Conservation (phyloP, 805 yeast species). For the Candida verbasci region DNA sequence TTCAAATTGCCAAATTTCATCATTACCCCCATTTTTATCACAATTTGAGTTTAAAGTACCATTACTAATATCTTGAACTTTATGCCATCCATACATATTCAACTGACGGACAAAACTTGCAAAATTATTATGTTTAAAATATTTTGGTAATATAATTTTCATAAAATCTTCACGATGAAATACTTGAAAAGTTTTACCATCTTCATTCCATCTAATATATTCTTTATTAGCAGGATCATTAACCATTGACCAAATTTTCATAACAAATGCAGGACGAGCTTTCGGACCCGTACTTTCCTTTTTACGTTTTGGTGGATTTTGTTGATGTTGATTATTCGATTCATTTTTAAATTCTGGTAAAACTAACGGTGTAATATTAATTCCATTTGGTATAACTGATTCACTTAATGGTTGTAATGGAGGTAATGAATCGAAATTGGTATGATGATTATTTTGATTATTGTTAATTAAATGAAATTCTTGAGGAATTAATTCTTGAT, state of each 20-base stretch:
- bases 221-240: slow-evolving; percentile 69
- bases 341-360: slow-evolving; percentile 7
- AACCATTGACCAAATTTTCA: slow-evolving; percentile 94
- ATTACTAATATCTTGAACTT: slow-evolving; percentile 84
- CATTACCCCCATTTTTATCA: slow-evolving; percentile 43
- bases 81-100: slow-evolving; percentile 99
- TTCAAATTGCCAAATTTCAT: slow-evolving; percentile 86
- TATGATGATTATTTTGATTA: neutral
- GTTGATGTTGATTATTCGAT: slow-evolving; percentile 1
- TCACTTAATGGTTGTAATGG: slow-evolving; percentile 28
- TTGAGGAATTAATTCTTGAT: slow-evolving; percentile 6
- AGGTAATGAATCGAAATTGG: slow-evolving; percentile 12
- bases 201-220: slow-evolving; percentile 78
- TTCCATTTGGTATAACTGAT: slow-evolving; percentile 21
- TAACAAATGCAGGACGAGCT: slow-evolving; percentile 82
- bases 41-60: slow-evolving; percentile 50
- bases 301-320: slow-evolving; percentile 11
- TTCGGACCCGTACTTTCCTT: slow-evolving; percentile 40
- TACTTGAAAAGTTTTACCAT: slow-evolving; percentile 84
- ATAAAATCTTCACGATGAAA: slow-evolving; percentile 80
- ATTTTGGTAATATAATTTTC: slow-evolving; percentile 78
- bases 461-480: slow-evolving; percentile 5
- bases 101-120: slow-evolving; percentile 93
- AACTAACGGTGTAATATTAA: slow-evolving; percentile 15
- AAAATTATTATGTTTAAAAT: slow-evolving; percentile 92